A percentile compares a stretch with the other conserved stretches of the same genome.
phyloP scores from a whole-genome alignment of 768 basidiomycete genomes.

The Udeniomyces megalosporus region DNA sequence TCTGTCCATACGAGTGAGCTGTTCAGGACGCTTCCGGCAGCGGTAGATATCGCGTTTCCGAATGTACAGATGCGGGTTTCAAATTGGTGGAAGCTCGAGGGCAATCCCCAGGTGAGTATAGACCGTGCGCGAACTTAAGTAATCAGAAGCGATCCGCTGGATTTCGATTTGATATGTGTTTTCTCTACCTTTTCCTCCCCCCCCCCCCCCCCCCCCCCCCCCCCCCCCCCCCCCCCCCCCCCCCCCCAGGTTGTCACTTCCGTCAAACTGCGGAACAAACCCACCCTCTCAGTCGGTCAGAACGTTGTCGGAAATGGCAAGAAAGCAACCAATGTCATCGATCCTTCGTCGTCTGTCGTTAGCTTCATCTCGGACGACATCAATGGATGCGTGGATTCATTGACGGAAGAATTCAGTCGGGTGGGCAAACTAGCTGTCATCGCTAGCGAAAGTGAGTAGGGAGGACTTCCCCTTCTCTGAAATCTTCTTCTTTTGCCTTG shows the following conservation, averaged over 20 bases:
- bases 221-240: background rate
- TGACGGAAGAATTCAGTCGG: conserved; percentile 79
- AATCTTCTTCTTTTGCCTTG: too few relatives aligned
- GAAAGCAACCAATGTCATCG: conserved; percentile 48
- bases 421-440: conserved; percentile 90
- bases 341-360: conserved; percentile 71
- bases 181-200: background rate
- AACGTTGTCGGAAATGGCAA: too few relatives aligned
- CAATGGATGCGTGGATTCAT: conserved; percentile 73
- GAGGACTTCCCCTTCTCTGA: too few relatives aligned
- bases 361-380: conserved; percentile 76
- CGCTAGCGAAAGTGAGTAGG: conserved; percentile 56
- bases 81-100: conserved; percentile 71
- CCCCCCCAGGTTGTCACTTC: conserved; percentile 58
- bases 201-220: background rate
- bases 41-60: conserved; percentile 81
- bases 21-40: conserved; percentile 54
- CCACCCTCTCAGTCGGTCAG: conserved; percentile 18
- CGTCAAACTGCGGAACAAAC: conserved; percentile 45
- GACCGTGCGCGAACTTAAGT: background rate
- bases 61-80: conserved; percentile 76
- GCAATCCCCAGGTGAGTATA: conserved; percentile 41
- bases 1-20: conserved; percentile 70
- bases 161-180: too few relatives aligned
- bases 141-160: too few relatives aligned